phyloP scores from a whole-genome alignment of 345 rosid species.

The Salix viminalis region DNA sequence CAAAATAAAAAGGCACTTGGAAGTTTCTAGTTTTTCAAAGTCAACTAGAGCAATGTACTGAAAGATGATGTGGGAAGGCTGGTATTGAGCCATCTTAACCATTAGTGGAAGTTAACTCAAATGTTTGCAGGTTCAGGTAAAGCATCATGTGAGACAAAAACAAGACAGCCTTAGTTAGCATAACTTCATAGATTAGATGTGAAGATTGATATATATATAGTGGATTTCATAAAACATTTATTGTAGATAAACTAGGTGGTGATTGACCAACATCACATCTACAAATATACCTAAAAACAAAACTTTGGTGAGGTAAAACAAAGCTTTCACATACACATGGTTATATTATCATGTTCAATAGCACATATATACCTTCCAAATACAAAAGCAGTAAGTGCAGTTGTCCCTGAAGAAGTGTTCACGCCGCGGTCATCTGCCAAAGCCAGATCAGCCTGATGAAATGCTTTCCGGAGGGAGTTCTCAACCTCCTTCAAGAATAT shows the following conservation, averaged over 20 bases:
- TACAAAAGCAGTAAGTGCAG: conserved; percentile 71
- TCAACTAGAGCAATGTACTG: background rate
- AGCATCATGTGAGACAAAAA: background rate
- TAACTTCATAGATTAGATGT: background rate
- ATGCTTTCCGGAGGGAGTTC: conserved; percentile 49
- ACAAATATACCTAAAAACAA: background rate
- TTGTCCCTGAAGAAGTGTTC: conserved; percentile 75
- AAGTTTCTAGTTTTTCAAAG: background rate
- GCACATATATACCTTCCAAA: conserved; percentile 50
- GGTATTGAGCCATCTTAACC: background rate
- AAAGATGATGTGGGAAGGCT: background rate
- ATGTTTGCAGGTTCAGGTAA: background rate
- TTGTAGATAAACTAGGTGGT: background rate
- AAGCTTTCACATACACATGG: background rate
- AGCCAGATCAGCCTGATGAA: conserved; percentile 67
- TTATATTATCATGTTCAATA: background rate
- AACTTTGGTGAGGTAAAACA: background rate
- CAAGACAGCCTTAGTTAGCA: background rate
- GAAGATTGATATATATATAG: background rate
- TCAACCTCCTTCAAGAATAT: conserved; percentile 46
- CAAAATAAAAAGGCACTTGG: background rate
- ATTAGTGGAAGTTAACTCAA: background rate
- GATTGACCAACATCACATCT: background rate
- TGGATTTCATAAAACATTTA: background rate
- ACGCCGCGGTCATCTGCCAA: conserved; percentile 58